Evolutionary conservation across 495 filamentous ascomycete species (phyloP), one percentile per base, ranked within the genome.

Genomic region (Amorphotheca resinae): DNA sequence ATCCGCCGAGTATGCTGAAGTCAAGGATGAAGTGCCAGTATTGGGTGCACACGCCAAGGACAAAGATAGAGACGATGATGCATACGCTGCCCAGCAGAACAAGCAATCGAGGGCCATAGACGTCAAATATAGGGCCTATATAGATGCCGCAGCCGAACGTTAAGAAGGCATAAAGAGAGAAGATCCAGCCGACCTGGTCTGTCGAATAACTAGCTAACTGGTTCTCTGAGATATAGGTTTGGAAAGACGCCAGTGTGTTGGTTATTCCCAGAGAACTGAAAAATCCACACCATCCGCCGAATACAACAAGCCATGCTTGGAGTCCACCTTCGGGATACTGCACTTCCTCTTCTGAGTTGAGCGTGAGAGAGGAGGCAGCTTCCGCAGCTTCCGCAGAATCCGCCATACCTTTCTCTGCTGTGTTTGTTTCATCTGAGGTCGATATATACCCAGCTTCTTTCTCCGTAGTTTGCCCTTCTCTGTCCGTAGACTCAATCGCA

Each of bases 11-110:
- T 4, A 95, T 60, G 22, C 81, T 82, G 52, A 93, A 84, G 15
- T 71, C 67, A 12, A 94, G 61, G 56, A 95, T 75, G 49, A 94
- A 89, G 38, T 93, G 87, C 78, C 81, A 95, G 52, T 76, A 65
- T 66, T 52, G 56, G 4, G 15, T 23, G 14, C 49, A 46, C 23
- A 36, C 31, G 33, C 52, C 70, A 5, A 80, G 58, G n/a, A 80
- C 53, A 22, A 81, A 55, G 43, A 79, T 60, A 21, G 66, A 72
- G 0, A 57, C 41, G 21, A 75, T 59, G 16, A 72, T 65, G 33
- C 65, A 55, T 3, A 66, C 11, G 21, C 68, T 69, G 1, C 76
- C 76, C 2, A 59, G 56, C 5, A 69, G 55, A 0, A 80, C 55
- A 9, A 80, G 56, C 26, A 61, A 32, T 17, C 71, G 57, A 1